A percentile compares a stretch with the other conserved stretches of the same genome.
These are phyloP conservation scores for Solanum etuberosum DNA, from an alignment of 257 asterid species.

Conservation along the genomic window DNA sequence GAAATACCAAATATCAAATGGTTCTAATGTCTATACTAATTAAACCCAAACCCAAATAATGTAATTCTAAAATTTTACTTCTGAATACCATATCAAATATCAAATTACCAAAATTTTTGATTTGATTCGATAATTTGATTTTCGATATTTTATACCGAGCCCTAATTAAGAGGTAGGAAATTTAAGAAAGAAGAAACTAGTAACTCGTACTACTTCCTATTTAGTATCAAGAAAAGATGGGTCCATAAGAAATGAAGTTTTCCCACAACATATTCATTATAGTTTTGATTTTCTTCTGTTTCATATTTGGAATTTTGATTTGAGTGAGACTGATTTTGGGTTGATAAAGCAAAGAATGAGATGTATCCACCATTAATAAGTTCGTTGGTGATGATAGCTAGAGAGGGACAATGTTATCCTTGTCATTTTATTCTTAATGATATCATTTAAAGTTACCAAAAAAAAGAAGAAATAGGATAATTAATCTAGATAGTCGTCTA, in stretches of 20 bases:
- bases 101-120: no score
- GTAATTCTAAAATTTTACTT: no score
- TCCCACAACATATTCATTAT: neutral
- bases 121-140: no score
- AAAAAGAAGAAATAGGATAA: no score
- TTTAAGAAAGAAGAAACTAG: neutral
- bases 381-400: neutral
- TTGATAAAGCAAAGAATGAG: neutral
- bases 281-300: neutral
- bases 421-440: no score
- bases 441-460: no score
- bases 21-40: no score
- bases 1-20: no score
- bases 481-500: no score
- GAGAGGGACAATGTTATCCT: neutral
- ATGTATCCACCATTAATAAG: neutral
- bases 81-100: no score
- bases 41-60: no score
- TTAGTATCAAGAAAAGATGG: neutral
- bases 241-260: neutral
- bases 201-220: neutral
- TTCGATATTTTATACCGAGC: no score
- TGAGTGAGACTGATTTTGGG: neutral
- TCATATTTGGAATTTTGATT: neutral
- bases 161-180: neutral